Evolutionary conservation across 371 early-diverging fungal genomes (phyloP), one percentile per base, ranked within the genome.

Genomic region (Ordospora pajunii): DNA sequence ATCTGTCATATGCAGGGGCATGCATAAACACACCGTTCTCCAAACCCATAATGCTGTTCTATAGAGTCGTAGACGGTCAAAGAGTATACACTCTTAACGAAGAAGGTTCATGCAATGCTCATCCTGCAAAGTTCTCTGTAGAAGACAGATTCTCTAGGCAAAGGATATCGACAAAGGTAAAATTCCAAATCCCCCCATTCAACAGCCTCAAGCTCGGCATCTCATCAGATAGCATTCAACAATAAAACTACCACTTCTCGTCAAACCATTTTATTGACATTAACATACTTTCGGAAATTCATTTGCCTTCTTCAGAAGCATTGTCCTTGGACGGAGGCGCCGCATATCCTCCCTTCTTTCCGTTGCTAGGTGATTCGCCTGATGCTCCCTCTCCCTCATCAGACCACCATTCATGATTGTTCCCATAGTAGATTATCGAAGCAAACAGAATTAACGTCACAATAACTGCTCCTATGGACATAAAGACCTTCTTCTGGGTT

Each of bases 51-150:
- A 51, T 52, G 19, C 48, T 77, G 45, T 80, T 70, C 50, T 81
- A 77, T 48, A 78, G 58, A 62, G 9, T 76, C 21, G 67, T 62
- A 25, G 67, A 82, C 63, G 71, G 71, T 22, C 27, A 62, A 14
- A 82, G 67, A 72, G 45, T 52, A 12, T 84, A 84, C 52, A 80
- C 80, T 40, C 52, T 84, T 14, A 65, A 80, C 32, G 75, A 75
- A 62, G 58, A 74, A 67, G 76, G 50, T 19, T 45, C 75, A 48
- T 42, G 51, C 14, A 17, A 45, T 12, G 82, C 76, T 37, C 77
- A 80, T 50, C 84, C 84, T 63, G 80, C 82, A 22, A 80, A 74
- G 68, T 84, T 79, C 66, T 76, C 80, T 43, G 63, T 78, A 62
- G 79, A 76, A 70, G 84, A 84, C 53, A 43, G 44, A n/a, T 80